Base-by-base conservation (phyloP, 2,329 filamentous ascomycete species). In the Pseudogymnoascus sp. region DNA sequence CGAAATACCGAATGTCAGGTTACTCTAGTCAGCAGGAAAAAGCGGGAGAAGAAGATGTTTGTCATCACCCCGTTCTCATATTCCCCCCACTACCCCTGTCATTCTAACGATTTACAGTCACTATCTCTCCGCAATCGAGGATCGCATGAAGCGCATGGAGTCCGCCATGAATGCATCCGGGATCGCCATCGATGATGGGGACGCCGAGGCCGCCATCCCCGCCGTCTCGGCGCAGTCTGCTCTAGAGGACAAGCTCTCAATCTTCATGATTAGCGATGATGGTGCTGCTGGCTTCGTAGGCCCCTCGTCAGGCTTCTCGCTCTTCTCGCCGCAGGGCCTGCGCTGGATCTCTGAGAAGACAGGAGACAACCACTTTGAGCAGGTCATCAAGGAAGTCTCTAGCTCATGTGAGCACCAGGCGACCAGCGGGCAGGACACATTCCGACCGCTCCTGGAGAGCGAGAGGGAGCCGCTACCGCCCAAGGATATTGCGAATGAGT, bases 81-180 rank as follows among this genome's bases (percentile, higher is more conserved):
- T 19, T n/a, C 21, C n/a, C 67, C 45, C 31, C 23, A 41, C 13
- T 54, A 64, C 51, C 54, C 57, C 19, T 39, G 48, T 16, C 57
- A 41, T 61, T 1, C 37, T 61, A 61, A 61, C 57, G 19, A 4
- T 13, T 28, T 61, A 4, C 23, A 61, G 57, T 37, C 57, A 66
- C 31, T 66, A 69, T 28, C 64, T 69, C 62, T 51, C 62, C 63
- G 62, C 67, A 51, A 67, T 71, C 63, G 69, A 70, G 63, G 60
- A 69, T 45, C 68, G 69, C 36, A 65, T 71, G 51, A 70, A 68
- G 54, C 67, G 69, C 19, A 68, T 71, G 68, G 69, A 71, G 62
- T 67, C 68, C 36, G 65, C 63, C 36, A 67, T 70, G 54, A 64
- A 63, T 25, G 65, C 62, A 25, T 67, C 69, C 3, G 64, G 66